Evolutionary conservation across 1,284 basidiomycete genomes (phyloP), one percentile per base, ranked within the genome.

Genomic region (Mycena citricolor): DNA sequence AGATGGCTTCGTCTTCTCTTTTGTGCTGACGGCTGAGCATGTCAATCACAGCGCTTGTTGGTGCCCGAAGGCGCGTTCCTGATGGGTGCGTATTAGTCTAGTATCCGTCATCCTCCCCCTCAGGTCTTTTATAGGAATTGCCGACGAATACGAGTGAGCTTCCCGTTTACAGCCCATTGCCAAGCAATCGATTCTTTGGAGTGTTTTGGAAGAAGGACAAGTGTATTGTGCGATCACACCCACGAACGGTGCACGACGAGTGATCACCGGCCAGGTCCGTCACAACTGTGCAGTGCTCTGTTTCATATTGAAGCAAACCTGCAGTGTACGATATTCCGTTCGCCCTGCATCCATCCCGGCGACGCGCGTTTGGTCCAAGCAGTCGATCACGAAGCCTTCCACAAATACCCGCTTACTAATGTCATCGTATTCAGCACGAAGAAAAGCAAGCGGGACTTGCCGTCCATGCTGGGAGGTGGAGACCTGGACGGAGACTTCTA

Each of bases 401-500:
- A 52, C 11, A 40, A 52, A 2, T 32, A 31, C 5, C 40, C 46
- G 4, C 32, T 52, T 4, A 49, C 40, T 7, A 46, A 52, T 20
- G 51, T 52, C 1, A 28, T 52, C 17, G 47, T 52, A 11, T 52
- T 52, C 25, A 49, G 47, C 19, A 31, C 37, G 10, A 52, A 52
- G 26, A 39, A 48, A 1, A 40, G 47, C 2, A 5, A 26, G 16
- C 35, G 51, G 17, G 47, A 52, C 32, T 41, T 52, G 30, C 47
- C 51, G 10, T 49, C 47, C 2, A 52, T 49, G 51, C 16, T 32
- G 3, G 1, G 14, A 52, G 50, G 50, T n/a, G 50, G 50, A 8
- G 50, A 52, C 28, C 36, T 52, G 26, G 50, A 20, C 16, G 51
- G 51, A 16, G 51, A 52, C 31, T 52, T 52, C 16, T 52, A 42